These are phyloP conservation scores for Byssothecium circinans DNA, from an alignment of 2,329 filamentous ascomycete genomes.

Conservation along the genomic window DNA sequence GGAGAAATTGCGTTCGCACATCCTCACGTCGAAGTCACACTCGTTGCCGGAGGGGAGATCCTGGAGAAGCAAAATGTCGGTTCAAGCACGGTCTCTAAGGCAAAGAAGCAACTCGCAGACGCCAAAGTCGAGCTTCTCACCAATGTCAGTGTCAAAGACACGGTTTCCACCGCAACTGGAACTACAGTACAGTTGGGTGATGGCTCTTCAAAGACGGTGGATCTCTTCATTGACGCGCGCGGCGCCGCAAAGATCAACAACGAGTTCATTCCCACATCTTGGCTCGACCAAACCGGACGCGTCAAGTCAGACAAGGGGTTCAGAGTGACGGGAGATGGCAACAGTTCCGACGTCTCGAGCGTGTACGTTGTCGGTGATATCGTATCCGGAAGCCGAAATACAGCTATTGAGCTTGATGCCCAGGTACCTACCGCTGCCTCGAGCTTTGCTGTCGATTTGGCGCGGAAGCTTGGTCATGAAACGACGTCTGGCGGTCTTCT, in stretches of 20 bases:
- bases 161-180: background rate
- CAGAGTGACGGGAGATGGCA: slow-evolving; percentile 22
- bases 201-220: slow-evolving; percentile 24
- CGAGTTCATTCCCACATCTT: slow-evolving; percentile 20
- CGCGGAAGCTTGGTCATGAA: background rate
- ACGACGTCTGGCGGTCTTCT: slow-evolving; percentile 7
- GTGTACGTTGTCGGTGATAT: slow-evolving; percentile 43
- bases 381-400: slow-evolving; percentile 28
- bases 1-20: slow-evolving; percentile 36
- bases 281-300: slow-evolving; percentile 29
- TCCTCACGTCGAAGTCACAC: slow-evolving; percentile 23
- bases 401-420: slow-evolving; percentile 12
- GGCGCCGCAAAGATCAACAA: slow-evolving; percentile 33
- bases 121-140: slow-evolving; percentile 30
- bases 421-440: slow-evolving; percentile 7
- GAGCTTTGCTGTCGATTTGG: slow-evolving; percentile 10
- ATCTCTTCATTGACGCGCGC: slow-evolving; percentile 38
- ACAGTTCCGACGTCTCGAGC: too few species aligned
- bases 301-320: slow-evolving; percentile 23
- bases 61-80: slow-evolving; percentile 28
- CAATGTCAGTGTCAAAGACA: slow-evolving; percentile 13
- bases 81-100: slow-evolving; percentile 19
- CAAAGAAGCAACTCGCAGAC: slow-evolving; percentile 27
- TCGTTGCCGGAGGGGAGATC: slow-evolving; percentile 32
- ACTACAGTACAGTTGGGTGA: slow-evolving; percentile 17